Evolutionary conservation across 176 grass and related monocot genomes (phyloP).

Genomic region (Carex pumila): DNA sequence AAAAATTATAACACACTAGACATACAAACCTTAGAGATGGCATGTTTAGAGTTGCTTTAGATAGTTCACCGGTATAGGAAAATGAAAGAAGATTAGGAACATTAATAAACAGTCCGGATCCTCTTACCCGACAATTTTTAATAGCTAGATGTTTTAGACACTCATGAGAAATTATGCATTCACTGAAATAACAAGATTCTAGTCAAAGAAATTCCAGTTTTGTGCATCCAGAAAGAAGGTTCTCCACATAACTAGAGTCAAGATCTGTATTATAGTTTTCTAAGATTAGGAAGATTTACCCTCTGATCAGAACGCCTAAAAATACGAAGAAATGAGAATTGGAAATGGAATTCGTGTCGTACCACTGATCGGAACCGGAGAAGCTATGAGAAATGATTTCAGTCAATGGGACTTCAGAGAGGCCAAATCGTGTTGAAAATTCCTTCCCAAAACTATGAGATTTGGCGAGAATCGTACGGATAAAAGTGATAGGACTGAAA

Average conservation of each 20-base stretch:
- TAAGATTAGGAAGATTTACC: not conserved
- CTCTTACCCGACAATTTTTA: too few species aligned
- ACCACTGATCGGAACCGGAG: too few species aligned
- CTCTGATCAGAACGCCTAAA: too few species aligned
- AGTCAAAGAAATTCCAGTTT: not conserved
- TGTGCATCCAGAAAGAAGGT: not conserved
- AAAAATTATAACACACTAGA: not conserved
- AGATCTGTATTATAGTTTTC: not conserved
- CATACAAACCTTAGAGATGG: not conserved
- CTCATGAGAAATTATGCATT: not conserved
- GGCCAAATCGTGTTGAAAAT: too few species aligned
- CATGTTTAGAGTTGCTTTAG: not conserved
- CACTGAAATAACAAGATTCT: too few species aligned
- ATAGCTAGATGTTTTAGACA: not conserved
- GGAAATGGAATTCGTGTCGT: too few species aligned
- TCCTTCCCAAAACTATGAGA: too few species aligned
- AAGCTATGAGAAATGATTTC: too few species aligned
- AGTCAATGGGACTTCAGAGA: too few species aligned
- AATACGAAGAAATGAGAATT: too few species aligned
- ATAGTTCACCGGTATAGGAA: not conserved
- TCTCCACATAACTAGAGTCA: not conserved
- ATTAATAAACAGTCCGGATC: not conserved
- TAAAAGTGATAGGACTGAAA: too few species aligned
- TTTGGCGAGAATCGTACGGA: too few species aligned
- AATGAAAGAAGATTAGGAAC: not conserved